phyloP scores from a whole-genome alignment of 352 stramenopile genomes.

The Phytophthora idaei region DNA sequence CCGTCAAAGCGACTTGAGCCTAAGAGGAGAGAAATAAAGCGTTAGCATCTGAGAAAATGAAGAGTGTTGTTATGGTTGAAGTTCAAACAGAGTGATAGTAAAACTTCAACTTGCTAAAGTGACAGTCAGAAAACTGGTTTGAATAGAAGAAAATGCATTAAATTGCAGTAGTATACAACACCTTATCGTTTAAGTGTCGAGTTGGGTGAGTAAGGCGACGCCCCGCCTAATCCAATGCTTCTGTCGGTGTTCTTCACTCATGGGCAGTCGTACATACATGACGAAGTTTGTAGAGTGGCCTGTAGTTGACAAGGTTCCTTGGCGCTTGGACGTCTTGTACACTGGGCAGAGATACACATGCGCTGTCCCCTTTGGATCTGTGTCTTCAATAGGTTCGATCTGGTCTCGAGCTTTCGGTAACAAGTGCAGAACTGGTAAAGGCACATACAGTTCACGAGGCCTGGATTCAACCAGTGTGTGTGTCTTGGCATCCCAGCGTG shows the following conservation, averaged over 20 bases:
- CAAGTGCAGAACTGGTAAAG: conserved; percentile 88
- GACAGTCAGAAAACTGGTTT: background rate
- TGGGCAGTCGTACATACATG: conserved; percentile 93
- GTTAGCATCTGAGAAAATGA: no score
- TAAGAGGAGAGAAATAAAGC: background rate
- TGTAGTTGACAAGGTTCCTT: conserved; percentile 93
- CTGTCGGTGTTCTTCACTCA: conserved; percentile 84
- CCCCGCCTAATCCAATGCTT: conserved; percentile 96
- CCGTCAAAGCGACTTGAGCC: background rate
- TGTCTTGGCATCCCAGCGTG: conserved; percentile 73
- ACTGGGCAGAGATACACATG: conserved; percentile 93
- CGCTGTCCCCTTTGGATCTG: conserved; percentile 86
- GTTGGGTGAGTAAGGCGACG: conserved; percentile 93
- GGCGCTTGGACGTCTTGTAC: conserved; percentile 92
- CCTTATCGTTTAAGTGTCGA: conserved; percentile 71
- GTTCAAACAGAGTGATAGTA: no score
- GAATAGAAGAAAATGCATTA: background rate
- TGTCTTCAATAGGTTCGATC: conserved; percentile 91
- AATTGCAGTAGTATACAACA: background rate
- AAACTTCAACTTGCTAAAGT: no score
- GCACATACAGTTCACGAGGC: conserved; percentile 86
- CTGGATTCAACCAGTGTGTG: conserved; percentile 85
- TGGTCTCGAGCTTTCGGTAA: conserved; percentile 79
- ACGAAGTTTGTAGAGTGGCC: conserved; percentile 97
- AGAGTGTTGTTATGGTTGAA: no score